Percentiles rank a stretch among this genome's conserved stretches.
Conservation (phyloP, 257 asterid genomes). For the Forsythia viridissima region DNA sequence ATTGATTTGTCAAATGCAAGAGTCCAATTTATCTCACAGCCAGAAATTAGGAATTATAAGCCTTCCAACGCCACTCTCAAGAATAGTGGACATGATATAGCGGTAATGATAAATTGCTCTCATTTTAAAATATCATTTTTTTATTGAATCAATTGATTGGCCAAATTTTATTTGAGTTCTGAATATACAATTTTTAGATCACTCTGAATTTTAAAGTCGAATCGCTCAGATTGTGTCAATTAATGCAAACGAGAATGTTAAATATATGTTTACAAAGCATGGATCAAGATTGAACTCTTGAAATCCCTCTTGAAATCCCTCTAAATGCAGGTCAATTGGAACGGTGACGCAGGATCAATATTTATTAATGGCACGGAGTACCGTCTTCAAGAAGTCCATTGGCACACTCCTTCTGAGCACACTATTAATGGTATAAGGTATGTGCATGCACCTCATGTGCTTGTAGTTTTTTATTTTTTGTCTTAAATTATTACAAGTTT, state of each 20-base stretch:
- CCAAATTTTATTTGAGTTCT: background rate
- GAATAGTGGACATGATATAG: constrained; percentile 34
- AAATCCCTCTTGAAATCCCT: background rate
- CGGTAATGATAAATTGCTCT: constrained; percentile 30
- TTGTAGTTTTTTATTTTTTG: background rate
- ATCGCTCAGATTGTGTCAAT: background rate
- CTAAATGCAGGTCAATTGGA: constrained; percentile 48
- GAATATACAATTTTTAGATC: too few relatives aligned
- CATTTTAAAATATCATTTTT: too few relatives aligned
- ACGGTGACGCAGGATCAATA: constrained; percentile 55
- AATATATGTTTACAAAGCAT: background rate
- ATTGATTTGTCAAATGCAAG: too few relatives aligned
- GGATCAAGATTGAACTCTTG: background rate
- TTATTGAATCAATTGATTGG: too few relatives aligned
- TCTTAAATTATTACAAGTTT: background rate
- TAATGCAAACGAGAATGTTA: too few relatives aligned
- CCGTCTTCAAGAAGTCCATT: constrained; percentile 54
- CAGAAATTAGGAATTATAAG: too few relatives aligned
- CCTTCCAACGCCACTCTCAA: too few relatives aligned
- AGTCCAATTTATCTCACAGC: too few relatives aligned
- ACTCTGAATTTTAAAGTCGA: too few relatives aligned
- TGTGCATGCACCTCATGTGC: background rate
- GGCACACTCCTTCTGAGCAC: constrained; percentile 90
- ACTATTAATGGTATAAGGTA: constrained; percentile 65
- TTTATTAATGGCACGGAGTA: constrained; percentile 45